Conservation (phyloP, 495 filamentous ascomycete species). For the Hypoxylon trugodes region DNA sequence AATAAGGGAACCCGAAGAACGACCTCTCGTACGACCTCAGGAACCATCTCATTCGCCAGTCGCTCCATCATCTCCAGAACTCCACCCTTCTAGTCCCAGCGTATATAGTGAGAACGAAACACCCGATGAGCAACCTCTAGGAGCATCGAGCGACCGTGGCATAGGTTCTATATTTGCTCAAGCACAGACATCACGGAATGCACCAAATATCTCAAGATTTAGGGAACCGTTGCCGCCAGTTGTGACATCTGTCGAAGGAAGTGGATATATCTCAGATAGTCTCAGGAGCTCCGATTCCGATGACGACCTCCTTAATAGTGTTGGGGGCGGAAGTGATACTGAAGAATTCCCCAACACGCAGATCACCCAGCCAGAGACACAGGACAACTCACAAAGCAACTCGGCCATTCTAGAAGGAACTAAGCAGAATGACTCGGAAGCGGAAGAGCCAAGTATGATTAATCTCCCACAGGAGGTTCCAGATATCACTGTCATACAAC, state of each 20-base stretch:
- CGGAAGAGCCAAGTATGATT: background rate
- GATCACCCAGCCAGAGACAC: slow-evolving; percentile 21
- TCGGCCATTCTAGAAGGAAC: slow-evolving; percentile 12
- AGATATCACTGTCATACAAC: slow-evolving; percentile 49
- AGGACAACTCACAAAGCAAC: slow-evolving; percentile 10
- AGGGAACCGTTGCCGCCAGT: slow-evolving; percentile 71
- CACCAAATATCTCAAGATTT: slow-evolving; percentile 56
- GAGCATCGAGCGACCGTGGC: slow-evolving; percentile 70
- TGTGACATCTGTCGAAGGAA: slow-evolving; percentile 71
- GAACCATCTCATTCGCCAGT: slow-evolving; percentile 43
- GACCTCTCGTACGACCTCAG: slow-evolving; percentile 60
- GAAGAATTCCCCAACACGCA: slow-evolving; percentile 41
- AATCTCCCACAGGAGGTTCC: slow-evolving; percentile 25
- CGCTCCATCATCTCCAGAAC: slow-evolving; percentile 32
- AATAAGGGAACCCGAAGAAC: slow-evolving; percentile 52
- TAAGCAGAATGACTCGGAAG: background rate
- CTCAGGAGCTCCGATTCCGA: slow-evolving; percentile 38
- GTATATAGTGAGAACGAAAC: slow-evolving; percentile 30
- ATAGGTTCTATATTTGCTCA: slow-evolving; percentile 67
- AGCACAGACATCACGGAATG: slow-evolving; percentile 55
- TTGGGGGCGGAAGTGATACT: slow-evolving; percentile 22
- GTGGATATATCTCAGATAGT: slow-evolving; percentile 62
- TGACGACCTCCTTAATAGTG: slow-evolving; percentile 27
- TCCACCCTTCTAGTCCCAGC: slow-evolving; percentile 31
- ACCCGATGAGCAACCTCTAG: slow-evolving; percentile 42